Percentiles rank a stretch among this genome's conserved stretches.
Conservation (phyloP, 805 yeast species). For the Candida endomychidarum region DNA sequence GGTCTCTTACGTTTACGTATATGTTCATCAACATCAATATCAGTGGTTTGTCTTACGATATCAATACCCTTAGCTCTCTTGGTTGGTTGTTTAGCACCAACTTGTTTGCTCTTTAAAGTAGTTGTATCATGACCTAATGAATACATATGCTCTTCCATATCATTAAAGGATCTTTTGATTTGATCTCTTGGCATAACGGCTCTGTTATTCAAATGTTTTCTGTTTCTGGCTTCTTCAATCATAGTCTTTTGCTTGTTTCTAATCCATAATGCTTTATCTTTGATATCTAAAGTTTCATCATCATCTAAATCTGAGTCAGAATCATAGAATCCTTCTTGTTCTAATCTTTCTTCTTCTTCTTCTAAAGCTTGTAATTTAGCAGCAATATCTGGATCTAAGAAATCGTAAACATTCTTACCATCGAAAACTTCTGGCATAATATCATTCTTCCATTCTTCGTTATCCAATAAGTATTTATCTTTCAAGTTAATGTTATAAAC, state of each 20-base stretch:
- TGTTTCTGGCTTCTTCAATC: slow-evolving; percentile 83
- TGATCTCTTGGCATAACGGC: slow-evolving; percentile 91
- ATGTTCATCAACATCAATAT: slow-evolving; percentile 35
- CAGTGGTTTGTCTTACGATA: slow-evolving; percentile 61
- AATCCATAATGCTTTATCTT: slow-evolving; percentile 91
- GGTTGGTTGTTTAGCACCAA: slow-evolving; percentile 18
- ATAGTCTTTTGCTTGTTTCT: slow-evolving; percentile 92
- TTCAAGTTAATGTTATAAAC: slow-evolving; percentile 91
- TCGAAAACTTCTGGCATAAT: slow-evolving; percentile 94
- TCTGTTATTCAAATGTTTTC: slow-evolving; percentile 83
- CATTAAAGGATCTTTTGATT: slow-evolving; percentile 66
- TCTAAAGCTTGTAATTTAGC: slow-evolving; percentile 92
- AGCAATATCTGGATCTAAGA: slow-evolving; percentile 93
- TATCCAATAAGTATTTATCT: slow-evolving; percentile 87
- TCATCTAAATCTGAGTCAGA: slow-evolving; percentile 61
- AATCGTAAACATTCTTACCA: slow-evolving; percentile 96
- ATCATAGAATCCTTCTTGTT: slow-evolving; percentile 92
- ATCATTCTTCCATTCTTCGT: slow-evolving; percentile 97
- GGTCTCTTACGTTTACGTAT: slow-evolving; percentile 49
- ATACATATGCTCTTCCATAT: slow-evolving; percentile 88
- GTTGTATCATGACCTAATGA: slow-evolving; percentile 85
- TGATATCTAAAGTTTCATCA: slow-evolving; percentile 66
- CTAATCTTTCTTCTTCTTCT: slow-evolving; percentile 94
- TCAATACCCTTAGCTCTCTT: slow-evolving; percentile 64
- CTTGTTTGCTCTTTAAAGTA: slow-evolving; percentile 46